phyloP scores from a whole-genome alignment of 2,329 filamentous ascomycete genomes.

The Sporothrix luriei region DNA sequence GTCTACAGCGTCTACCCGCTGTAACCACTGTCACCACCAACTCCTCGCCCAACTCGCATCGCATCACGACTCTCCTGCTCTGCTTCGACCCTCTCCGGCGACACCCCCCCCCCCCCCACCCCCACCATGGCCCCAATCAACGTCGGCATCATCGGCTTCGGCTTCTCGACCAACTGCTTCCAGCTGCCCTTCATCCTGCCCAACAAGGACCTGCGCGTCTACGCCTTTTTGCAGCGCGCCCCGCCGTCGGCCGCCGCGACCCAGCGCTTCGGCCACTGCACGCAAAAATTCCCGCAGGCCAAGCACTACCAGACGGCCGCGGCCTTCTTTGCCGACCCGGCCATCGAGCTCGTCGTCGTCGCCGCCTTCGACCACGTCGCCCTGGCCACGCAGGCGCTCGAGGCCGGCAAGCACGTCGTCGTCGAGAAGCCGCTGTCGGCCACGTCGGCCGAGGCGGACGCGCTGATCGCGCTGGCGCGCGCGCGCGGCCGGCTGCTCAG shows the following conservation, averaged over 20 bases:
- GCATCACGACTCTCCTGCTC: not conserved
- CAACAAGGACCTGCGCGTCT: slow-evolving; percentile 50
- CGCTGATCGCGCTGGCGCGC: slow-evolving; percentile 54
- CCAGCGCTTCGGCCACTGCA: slow-evolving; percentile 48
- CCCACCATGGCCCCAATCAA: slow-evolving; percentile 43
- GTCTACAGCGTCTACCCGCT: too few species aligned
- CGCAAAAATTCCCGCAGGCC: slow-evolving; percentile 50
- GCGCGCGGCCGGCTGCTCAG: slow-evolving; percentile 52
- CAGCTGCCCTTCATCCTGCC: slow-evolving; percentile 55
- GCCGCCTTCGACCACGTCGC: slow-evolving; percentile 61
- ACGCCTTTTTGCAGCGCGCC: slow-evolving; percentile 54
- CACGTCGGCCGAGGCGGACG: slow-evolving; percentile 58
- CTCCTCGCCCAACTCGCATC: too few species aligned
- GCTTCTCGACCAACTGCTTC: slow-evolving; percentile 52
- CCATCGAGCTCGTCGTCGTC: slow-evolving; percentile 64
- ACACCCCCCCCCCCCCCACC: not conserved
- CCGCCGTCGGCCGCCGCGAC: slow-evolving; percentile 35
- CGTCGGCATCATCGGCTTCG: slow-evolving; percentile 55
- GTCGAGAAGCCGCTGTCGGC: slow-evolving; percentile 46
- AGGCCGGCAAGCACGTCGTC: slow-evolving; percentile 59
- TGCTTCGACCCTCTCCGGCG: not conserved
- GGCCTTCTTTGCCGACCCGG: slow-evolving; percentile 60
- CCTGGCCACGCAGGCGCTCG: slow-evolving; percentile 58
- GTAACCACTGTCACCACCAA: too few species aligned
- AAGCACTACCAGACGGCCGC: slow-evolving; percentile 62